Evolutionary conservation across 352 stramenopile genomes (phyloP).

Genomic region (Phytopythium vexans): DNA sequence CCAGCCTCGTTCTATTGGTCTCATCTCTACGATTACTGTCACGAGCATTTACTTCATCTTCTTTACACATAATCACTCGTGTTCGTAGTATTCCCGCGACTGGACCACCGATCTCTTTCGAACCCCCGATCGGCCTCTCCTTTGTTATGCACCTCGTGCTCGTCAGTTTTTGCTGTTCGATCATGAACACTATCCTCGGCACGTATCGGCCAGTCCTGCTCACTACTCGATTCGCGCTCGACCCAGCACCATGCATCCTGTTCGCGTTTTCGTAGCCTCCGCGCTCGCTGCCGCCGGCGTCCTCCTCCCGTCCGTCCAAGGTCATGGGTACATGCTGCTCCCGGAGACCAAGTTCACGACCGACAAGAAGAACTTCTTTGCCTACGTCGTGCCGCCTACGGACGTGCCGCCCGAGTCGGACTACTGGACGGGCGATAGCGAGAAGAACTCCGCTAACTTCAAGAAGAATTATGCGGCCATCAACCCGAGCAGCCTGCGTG

Average conservation of each 20-base stretch:
- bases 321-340: constrained; percentile 19
- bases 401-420: constrained; percentile 11
- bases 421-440: constrained; percentile 16
- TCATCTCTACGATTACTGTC: no score
- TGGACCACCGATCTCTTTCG: no score
- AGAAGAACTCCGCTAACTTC: constrained; percentile 16
- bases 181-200: neutral
- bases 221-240: constrained; percentile 3
- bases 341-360: constrained; percentile 22
- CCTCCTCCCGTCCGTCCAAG: constrained; percentile 11
- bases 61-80: no score
- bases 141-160: neutral
- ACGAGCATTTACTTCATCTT: no score
- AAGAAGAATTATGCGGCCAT: constrained; percentile 8
- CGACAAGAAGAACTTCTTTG: constrained; percentile 19
- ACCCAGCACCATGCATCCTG: constrained; percentile 1
- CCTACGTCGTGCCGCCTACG: constrained; percentile 10
- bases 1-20: no score
- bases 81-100: no score
- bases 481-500: constrained; percentile 9
- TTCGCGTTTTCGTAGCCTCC: constrained; percentile 2
- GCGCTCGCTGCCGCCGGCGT: constrained; percentile 2
- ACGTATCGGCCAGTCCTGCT: neutral
- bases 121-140: neutral
- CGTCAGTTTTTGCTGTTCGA: neutral